Percentiles rank a stretch among this genome's conserved stretches.
phyloP scores from a whole-genome alignment of 164 flowering plant genomes.

The Piper longum region DNA sequence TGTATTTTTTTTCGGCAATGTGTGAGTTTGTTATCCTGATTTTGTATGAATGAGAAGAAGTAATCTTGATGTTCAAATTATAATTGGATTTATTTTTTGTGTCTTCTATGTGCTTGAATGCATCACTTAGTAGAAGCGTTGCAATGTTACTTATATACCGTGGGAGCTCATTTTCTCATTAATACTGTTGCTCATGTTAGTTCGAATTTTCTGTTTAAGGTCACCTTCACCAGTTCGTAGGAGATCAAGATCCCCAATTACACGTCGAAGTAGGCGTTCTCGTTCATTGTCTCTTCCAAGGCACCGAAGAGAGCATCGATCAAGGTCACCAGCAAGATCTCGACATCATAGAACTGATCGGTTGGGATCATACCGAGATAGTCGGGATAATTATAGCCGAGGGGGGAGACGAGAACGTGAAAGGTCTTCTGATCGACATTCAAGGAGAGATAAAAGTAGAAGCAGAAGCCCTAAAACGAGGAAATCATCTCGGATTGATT shows the following conservation, averaged over 20 bases:
- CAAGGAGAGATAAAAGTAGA: slow-evolving; percentile 64
- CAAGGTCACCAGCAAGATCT: slow-evolving; percentile 67
- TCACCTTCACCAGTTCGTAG: slow-evolving; percentile 45
- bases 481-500: slow-evolving; percentile 19
- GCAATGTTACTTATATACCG: no score
- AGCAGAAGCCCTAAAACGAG: slow-evolving; percentile 53
- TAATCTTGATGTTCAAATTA: no score
- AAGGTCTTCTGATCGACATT: slow-evolving; percentile 41
- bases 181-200: neutral
- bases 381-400: slow-evolving; percentile 35
- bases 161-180: no score
- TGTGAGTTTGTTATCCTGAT: no score
- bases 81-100: no score
- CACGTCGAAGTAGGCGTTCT: slow-evolving; percentile 43
- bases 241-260: slow-evolving; percentile 50
- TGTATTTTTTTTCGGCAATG: no score
- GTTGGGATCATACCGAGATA: slow-evolving; percentile 34
- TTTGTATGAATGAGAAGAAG: no score
- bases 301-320: slow-evolving; percentile 39
- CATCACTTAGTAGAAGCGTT: no score
- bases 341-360: slow-evolving; percentile 44
- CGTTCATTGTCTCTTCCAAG: slow-evolving; percentile 74
- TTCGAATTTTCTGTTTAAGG: slow-evolving; percentile 17
- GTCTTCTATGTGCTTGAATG: no score
- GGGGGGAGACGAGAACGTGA: slow-evolving; percentile 38